These are phyloP conservation scores for Trichosporon sp. DNA, from an alignment of 1,284 basidiomycete species.

Conservation along the genomic window DNA sequence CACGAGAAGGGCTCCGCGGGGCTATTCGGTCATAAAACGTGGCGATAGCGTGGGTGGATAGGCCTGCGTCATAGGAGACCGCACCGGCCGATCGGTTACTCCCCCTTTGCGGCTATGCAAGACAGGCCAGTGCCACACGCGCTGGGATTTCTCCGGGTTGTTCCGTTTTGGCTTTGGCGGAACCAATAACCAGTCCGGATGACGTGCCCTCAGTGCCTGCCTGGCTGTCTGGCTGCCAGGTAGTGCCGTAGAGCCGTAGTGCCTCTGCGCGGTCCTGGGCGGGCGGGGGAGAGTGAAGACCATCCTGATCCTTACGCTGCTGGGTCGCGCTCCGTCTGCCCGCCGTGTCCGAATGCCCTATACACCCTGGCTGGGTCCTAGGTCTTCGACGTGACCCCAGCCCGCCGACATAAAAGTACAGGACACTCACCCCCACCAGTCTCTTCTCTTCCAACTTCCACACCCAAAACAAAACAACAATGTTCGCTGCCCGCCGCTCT, in stretches of 20 bases:
- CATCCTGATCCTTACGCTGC: no score
- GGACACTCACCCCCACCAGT: neutral
- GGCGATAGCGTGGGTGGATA: neutral
- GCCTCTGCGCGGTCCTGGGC: no score
- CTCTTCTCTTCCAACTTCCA: slow-evolving; percentile 1
- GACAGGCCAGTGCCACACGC: neutral
- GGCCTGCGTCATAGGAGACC: neutral
- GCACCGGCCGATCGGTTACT: neutral
- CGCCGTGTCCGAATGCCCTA: neutral
- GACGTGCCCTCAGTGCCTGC: neutral
- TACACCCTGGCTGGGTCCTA: no score
- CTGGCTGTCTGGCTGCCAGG: neutral
- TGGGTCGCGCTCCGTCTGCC: neutral
- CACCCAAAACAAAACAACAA: slow-evolving; percentile 27
- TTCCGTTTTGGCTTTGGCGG: slow-evolving; percentile 1
- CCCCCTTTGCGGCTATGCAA: no score
- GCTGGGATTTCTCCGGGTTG: slow-evolving; percentile 1
- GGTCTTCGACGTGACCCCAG: neutral
- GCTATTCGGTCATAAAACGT: neutral
- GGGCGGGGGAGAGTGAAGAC: neutral
- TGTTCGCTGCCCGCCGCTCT: slow-evolving; percentile 32
- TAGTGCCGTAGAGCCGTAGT: neutral
- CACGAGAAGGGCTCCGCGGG: neutral
- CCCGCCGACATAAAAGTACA: slow-evolving; percentile 2
- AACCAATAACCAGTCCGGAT: slow-evolving; percentile 2